Base-by-base conservation (phyloP, 2,329 filamentous ascomycete genomes). In the Nakataea oryzae region DNA sequence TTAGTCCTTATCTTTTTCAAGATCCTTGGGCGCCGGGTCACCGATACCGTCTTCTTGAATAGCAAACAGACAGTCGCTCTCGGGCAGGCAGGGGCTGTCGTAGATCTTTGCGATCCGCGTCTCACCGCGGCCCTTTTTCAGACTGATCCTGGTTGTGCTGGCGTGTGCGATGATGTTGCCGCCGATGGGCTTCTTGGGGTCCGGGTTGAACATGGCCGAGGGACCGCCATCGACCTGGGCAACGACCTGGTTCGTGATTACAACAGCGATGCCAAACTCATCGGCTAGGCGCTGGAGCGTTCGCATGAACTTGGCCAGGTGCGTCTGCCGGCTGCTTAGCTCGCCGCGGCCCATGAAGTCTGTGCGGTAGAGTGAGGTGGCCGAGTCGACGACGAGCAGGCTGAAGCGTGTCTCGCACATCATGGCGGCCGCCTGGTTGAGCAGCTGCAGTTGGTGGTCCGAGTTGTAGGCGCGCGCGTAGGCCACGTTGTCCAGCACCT, bases 351-450 rank as follows among this genome's bases (percentile, higher is more conserved):
- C 95, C 65, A 92, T 86, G 75, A 97, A 99, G 71, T 99, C 95
- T 0, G 95, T 99, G 67, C 95, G 87, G 75, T 99, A 99, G 3
- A 99, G 83, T 2, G 93, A 89, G 0, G 95, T 99, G 17, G 96
- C 96, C 62, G 92, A 96, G 76, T 99, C 95, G 62, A 99, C 95
- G 59, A 99, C 87, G 59, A 99, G 86, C 11, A 99, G 83, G 3
- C 95, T 97, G 75, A 99, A 99, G 4, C 95, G 87, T 0, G 95
- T 99, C 78, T 99, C 96, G 63, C 93, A 97, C 96, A 99, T 99
- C 95, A 99, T 99, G 65, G 92, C 87, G 2, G 95, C 89, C 3
- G 95, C 96, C 74, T 97, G 93, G 70, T 95, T 95, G 65, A 99
- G 86, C 9, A 99, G 82, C 73, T 96, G 91, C 60, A 99, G 84